Evolutionary conservation across 2,329 filamentous ascomycete species (phyloP), one percentile per base, ranked within the genome.

Genomic region (Colletotrichum gloeosporioides): DNA sequence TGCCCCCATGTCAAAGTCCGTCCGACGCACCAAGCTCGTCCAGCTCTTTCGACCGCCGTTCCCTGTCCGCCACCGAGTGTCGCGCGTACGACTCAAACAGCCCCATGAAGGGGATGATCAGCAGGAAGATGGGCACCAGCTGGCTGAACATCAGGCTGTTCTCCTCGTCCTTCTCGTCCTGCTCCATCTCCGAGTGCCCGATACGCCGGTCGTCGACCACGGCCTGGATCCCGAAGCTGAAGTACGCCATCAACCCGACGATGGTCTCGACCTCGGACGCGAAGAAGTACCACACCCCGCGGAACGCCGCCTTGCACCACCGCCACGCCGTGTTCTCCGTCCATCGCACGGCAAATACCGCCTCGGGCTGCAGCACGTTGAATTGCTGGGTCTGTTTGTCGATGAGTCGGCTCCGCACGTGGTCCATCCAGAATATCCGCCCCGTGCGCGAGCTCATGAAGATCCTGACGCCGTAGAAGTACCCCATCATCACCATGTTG

Each of bases 61-160:
- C 72, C 18, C 18, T n/a, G 22, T 53, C 8, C 5, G 34, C 53
- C 34, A 39, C 61, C 16, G 68, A 75, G 16, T 75, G 72, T 31
- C 72, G 29, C 3, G 73, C 63, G n/a, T 73, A 36, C 3, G 73
- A 73, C 61, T 79, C 77, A 13, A 78, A 57, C 15, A 78, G 6
- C 13, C 77, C 77, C 69, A 79, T 65, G 12, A 79, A 67, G 2
- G 75, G 73, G 13, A 78, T 71, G 29, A 80, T 57, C 25, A 79
- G 68, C 31, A 80, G 32, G 22, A 79, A 66, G 7, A 78, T 63
- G 9, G 78, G 76, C 25, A 80, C 75, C 6, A 79, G 62, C 71
- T 80, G 78, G 25, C 76, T 78, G 70, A 77, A 79, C 4, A 68
- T 69, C 12, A 78, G 16, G 22, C 69, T 68, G 55, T 77, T 61